Percentiles rank a stretch among this genome's conserved stretches.
Conservation (phyloP, 2,329 filamentous ascomycete species). For the Daldinia sp. region DNA sequence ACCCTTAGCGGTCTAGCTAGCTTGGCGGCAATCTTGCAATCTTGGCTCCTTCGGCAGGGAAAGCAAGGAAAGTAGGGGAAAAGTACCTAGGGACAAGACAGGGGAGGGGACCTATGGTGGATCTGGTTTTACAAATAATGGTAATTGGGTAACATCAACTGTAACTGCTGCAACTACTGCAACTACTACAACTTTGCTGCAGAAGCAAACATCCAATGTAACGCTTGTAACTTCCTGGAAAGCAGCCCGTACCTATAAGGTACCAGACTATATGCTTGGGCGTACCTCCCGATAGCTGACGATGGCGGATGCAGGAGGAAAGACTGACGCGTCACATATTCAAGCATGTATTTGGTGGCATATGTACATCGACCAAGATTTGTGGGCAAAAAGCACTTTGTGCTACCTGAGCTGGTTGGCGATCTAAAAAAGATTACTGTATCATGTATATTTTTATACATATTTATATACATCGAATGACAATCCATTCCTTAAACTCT, state of each 20-base stretch:
- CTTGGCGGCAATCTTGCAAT: constrained; percentile 24
- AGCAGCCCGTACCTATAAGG: constrained; percentile 10
- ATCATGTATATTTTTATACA: constrained; percentile 25
- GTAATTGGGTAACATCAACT: constrained; percentile 29
- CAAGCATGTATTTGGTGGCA: not conserved
- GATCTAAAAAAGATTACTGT: constrained; percentile 37
- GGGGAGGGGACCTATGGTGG: constrained; percentile 32
- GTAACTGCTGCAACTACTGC: constrained; percentile 4
- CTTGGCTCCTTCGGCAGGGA: constrained; percentile 32
- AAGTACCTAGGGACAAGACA: not conserved
- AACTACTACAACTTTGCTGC: constrained; percentile 9
- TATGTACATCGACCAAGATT: constrained; percentile 2
- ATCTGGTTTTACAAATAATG: constrained; percentile 44
- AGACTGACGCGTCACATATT: constrained; percentile 14
- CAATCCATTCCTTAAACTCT: constrained; percentile 36
- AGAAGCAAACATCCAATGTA: constrained; percentile 17
- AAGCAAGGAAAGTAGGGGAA: constrained; percentile 9
- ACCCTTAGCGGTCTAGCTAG: constrained; percentile 21
- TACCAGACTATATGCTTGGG: not conserved
- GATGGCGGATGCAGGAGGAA: constrained; percentile 1
- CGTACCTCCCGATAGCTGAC: constrained; percentile 8
- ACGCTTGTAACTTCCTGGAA: not conserved
- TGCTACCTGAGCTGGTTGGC: constrained; percentile 1
- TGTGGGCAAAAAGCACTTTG: not conserved
- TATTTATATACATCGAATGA: constrained; percentile 30